Evolutionary conservation across 2,329 filamentous ascomycete species (phyloP).

Genomic region (Blumeria hordei): DNA sequence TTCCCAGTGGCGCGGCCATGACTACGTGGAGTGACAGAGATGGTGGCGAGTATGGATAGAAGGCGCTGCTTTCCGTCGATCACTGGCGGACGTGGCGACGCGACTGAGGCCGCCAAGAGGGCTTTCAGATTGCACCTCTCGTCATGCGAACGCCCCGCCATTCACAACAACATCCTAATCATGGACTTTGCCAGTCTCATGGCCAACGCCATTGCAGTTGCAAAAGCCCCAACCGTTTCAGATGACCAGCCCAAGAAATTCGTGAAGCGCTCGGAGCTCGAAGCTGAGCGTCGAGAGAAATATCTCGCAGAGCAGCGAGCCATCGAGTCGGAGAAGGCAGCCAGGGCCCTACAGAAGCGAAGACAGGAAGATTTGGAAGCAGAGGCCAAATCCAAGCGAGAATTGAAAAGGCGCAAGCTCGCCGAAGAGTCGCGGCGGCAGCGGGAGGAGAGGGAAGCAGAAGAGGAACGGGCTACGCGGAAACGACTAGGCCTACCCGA

Average conservation of each 20-base stretch:
- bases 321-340: constrained; percentile 44
- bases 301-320: constrained; percentile 65
- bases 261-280: constrained; percentile 61
- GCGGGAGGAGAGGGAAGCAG: constrained; percentile 47
- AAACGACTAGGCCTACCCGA: constrained; percentile 65
- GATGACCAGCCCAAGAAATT: constrained; percentile 39
- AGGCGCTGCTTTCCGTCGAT: not conserved
- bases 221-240: constrained; percentile 25
- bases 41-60: not conserved
- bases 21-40: constrained; percentile 3
- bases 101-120: not conserved
- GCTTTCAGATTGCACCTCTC: not conserved
- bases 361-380: constrained; percentile 73
- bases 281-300: constrained; percentile 54
- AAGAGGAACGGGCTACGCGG: constrained; percentile 47
- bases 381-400: constrained; percentile 39
- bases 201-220: constrained; percentile 75
- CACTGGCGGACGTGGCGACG: not conserved
- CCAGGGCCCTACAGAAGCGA: constrained; percentile 52
- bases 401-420: constrained; percentile 59
- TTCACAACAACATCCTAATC: constrained; percentile 11
- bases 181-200: constrained; percentile 97
- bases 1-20: constrained; percentile 16
- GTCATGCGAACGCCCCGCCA: not conserved
- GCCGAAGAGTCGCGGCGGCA: constrained; percentile 54